These are phyloP conservation scores for Aquilaria yunnanensis DNA, from an alignment of 345 rosid species.

Conservation along the genomic window DNA sequence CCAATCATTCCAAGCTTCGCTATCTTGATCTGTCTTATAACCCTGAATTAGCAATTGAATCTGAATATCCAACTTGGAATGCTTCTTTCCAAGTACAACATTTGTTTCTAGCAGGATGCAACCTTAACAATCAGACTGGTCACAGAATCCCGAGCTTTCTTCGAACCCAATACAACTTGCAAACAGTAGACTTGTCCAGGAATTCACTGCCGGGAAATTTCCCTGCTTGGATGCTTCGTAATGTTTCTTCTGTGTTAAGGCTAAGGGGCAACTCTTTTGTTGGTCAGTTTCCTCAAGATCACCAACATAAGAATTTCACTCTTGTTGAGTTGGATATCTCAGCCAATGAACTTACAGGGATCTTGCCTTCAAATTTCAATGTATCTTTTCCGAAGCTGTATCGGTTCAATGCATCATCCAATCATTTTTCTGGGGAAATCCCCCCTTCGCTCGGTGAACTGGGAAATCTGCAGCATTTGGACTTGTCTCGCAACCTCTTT, in stretches of 20 bases:
- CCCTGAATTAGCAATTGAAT: conserved; percentile 11
- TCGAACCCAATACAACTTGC: conserved; percentile 1
- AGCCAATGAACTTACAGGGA: conserved; percentile 4
- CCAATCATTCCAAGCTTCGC: conserved; percentile 12
- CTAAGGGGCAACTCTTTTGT: conserved; percentile 11
- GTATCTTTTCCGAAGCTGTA: conserved; percentile 4
- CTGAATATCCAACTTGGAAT: conserved; percentile 16
- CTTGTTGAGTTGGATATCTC: conserved; percentile 15
- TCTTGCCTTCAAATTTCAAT: conserved; percentile 5
- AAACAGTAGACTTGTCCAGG: conserved; percentile 10
- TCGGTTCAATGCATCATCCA: conserved; percentile 15
- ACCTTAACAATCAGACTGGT: conserved; percentile 7
- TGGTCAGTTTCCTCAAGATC: conserved; percentile 7
- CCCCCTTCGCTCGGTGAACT: conserved; percentile 9
- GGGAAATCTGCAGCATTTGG: conserved; percentile 5
- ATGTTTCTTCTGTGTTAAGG: conserved; percentile 14
- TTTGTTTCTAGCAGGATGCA: conserved; percentile 16
- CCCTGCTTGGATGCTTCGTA: conserved; percentile 16
- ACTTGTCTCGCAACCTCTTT: conserved; percentile 13
- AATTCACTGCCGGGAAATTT: conserved; percentile 10
- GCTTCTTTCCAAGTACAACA: conserved; percentile 15
- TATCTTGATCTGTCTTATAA: conserved; percentile 18
- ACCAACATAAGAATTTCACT: background rate
- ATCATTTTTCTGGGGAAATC: conserved; percentile 5
- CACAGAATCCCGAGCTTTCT: conserved; percentile 9